Conservation (phyloP, 75 land plant genomes). For the Adiantum capillusveneris region DNA sequence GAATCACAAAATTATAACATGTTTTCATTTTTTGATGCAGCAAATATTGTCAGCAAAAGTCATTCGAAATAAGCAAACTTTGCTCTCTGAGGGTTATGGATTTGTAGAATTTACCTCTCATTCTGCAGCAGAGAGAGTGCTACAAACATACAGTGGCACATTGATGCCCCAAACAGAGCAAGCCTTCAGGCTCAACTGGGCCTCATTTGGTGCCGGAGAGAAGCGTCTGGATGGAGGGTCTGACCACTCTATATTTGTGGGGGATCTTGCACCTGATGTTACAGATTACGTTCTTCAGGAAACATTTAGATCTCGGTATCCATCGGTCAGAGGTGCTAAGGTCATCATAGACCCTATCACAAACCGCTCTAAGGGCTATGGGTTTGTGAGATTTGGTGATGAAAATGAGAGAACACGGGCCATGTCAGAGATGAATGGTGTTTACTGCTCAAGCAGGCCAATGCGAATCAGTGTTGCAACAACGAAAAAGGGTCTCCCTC, state of each 20-base stretch:
- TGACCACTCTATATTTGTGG: conserved; percentile 85
- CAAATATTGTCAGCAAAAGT: conserved; percentile 42
- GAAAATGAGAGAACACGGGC: conserved; percentile 70
- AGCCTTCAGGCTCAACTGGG: conserved; percentile 85
- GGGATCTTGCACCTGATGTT: conserved; percentile 91
- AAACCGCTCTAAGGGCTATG: conserved; percentile 96
- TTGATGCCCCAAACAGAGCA: conserved; percentile 73
- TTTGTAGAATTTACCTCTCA: conserved; percentile 77
- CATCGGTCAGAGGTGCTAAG: conserved; percentile 90
- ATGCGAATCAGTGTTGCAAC: conserved; percentile 96
- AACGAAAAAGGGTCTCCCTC: conserved; percentile 54
- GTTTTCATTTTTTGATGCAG: neutral
- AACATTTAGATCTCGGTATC: conserved; percentile 57
- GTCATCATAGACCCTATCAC: conserved; percentile 84
- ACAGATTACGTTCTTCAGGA: conserved; percentile 82
- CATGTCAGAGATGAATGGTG: conserved; percentile 94
- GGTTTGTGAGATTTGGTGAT: conserved; percentile 92
- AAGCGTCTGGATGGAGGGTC: conserved; percentile 58
- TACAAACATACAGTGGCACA: conserved; percentile 78
- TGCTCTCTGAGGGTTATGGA: conserved; percentile 82
- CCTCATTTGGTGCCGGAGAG: conserved; percentile 70
- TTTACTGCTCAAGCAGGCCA: conserved; percentile 64
- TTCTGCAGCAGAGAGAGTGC: conserved; percentile 70
- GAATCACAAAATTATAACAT: too few relatives aligned
- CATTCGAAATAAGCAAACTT: conserved; percentile 84